Conservation (phyloP, 73 alveolate genomes). For the Paramecium primaurelia region DNA sequence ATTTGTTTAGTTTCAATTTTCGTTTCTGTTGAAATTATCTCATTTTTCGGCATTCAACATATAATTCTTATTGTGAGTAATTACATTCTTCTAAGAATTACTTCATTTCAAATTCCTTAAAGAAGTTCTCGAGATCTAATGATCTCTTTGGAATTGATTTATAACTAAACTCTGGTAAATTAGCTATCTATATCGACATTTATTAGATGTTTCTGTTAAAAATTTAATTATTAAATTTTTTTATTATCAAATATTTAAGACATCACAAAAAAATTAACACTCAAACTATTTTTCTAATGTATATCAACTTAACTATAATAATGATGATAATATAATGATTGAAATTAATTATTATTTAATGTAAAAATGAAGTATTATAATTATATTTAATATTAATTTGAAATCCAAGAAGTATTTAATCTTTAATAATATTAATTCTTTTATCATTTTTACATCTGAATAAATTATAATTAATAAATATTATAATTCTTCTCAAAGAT, state of each 20-base stretch:
- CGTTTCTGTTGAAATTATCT: neutral
- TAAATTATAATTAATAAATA: no score
- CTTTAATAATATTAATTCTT: no score
- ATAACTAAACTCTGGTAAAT: slow-evolving; percentile 44
- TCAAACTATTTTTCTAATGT: no score
- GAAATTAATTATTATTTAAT: no score
- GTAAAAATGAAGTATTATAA: no score
- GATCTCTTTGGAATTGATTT: neutral
- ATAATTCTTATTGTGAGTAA: neutral
- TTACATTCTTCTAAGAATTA: slow-evolving; percentile 24
- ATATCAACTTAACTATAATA: no score
- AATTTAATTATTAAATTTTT: neutral
- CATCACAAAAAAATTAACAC: neutral
- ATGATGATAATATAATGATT: no score
- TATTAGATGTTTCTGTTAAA: slow-evolving; percentile 41
- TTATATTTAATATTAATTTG: no score
- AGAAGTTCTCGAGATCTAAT: slow-evolving; percentile 28
- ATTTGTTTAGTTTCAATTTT: slow-evolving; percentile 15
- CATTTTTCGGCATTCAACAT: slow-evolving; percentile 17
- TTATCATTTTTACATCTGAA: no score
- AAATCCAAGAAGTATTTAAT: no score
- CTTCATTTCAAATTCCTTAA: slow-evolving; percentile 37
- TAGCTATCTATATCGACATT: slow-evolving; percentile 16
- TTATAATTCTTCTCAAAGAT: no score
- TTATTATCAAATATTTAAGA: neutral